These are phyloP conservation scores for Warburgia ugandensis DNA, from an alignment of 164 flowering plant genomes.

Conservation along the genomic window DNA sequence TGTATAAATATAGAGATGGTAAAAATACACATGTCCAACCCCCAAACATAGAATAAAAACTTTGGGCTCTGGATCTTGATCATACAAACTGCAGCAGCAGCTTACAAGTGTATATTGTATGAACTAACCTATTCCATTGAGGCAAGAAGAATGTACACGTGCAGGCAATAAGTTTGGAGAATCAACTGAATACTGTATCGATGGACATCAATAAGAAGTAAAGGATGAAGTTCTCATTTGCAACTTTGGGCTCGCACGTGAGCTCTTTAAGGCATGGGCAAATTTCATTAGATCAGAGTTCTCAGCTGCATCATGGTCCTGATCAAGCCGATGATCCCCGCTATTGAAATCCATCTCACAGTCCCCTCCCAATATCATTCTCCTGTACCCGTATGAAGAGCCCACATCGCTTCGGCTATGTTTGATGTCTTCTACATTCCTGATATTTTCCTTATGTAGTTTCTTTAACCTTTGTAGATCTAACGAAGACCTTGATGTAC, in stretches of 20 bases:
- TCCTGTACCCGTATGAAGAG: constrained; percentile 12
- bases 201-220: neutral
- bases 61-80: too few species aligned
- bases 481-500: constrained; percentile 23
- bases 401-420: constrained; percentile 27
- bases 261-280: constrained; percentile 48
- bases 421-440: constrained; percentile 6
- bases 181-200: too few species aligned
- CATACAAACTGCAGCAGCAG: too few species aligned
- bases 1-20: too few species aligned
- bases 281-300: constrained; percentile 51
- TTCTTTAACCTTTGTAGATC: constrained; percentile 29
- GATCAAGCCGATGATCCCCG: constrained; percentile 12
- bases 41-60: too few species aligned
- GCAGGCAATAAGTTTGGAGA: too few species aligned
- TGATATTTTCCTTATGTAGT: constrained; percentile 17
- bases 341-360: constrained; percentile 12
- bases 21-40: too few species aligned
- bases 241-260: constrained; percentile 12
- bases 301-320: constrained; percentile 13
- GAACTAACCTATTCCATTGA: too few species aligned
- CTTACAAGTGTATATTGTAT: too few species aligned
- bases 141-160: too few species aligned
- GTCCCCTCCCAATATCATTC: constrained; percentile 17
- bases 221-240: constrained; percentile 29